phyloP scores from a whole-genome alignment of 805 yeast genomes.

The Wickerhamiella brachini region DNA sequence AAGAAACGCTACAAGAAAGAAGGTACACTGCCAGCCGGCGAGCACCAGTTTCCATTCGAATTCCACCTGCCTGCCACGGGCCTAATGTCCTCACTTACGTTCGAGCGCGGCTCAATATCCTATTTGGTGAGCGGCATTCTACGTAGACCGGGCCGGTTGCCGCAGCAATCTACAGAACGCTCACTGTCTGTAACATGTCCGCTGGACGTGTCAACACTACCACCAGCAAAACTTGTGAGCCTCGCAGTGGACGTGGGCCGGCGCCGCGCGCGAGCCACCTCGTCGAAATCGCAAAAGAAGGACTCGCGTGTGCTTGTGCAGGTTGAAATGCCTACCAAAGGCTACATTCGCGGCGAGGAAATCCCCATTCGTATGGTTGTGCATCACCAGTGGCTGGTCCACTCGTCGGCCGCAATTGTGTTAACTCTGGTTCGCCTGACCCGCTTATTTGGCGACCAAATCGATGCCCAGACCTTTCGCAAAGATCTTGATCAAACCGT shows the following conservation, averaged over 20 bases:
- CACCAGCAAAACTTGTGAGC: slow-evolving; percentile 52
- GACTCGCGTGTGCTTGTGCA: slow-evolving; percentile 13
- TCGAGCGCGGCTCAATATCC: slow-evolving; percentile 72
- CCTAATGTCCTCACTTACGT: slow-evolving; percentile 60
- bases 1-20: background rate
- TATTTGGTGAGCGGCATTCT: slow-evolving; percentile 42
- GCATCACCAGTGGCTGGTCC: slow-evolving; percentile 56
- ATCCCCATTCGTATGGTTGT: slow-evolving; percentile 58
- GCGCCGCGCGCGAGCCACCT: slow-evolving; percentile 28
- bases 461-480: slow-evolving; percentile 49
- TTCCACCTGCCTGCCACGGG: slow-evolving; percentile 66
- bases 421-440: slow-evolving; percentile 72
- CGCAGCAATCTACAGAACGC: slow-evolving; percentile 1
- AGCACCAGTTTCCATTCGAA: slow-evolving; percentile 76
- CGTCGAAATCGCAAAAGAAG: background rate
- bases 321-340: slow-evolving; percentile 43
- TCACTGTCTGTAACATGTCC: slow-evolving; percentile 42
- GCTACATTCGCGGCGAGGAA: slow-evolving; percentile 65
- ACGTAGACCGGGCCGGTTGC: slow-evolving; percentile 14
- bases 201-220: slow-evolving; percentile 52
- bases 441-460: slow-evolving; percentile 46
- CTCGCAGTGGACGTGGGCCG: slow-evolving; percentile 40
- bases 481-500: slow-evolving; percentile 72
- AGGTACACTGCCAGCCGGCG: slow-evolving; percentile 34
- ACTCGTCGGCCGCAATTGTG: slow-evolving; percentile 59